A percentile compares a stretch with the other conserved stretches of the same genome.
Conservation (phyloP, 805 yeast species). For the Candida hungchunana region DNA sequence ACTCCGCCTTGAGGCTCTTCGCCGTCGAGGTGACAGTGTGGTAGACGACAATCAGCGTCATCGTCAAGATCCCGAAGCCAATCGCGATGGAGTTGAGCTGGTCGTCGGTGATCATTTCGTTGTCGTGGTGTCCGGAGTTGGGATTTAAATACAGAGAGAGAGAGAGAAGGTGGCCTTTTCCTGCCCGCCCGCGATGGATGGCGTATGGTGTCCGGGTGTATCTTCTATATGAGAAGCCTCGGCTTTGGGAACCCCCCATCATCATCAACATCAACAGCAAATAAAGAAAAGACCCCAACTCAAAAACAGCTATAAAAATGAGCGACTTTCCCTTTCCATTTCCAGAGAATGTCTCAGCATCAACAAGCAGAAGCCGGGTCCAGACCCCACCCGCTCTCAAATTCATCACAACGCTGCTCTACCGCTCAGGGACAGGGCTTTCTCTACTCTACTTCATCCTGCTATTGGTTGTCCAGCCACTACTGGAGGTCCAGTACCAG, state of each 20-base stretch:
- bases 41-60: constrained; percentile 67
- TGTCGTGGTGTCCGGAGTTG: background rate
- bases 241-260: background rate
- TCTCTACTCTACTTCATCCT: constrained; percentile 29
- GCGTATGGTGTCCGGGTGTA: constrained; percentile 1
- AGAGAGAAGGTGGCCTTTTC: constrained; percentile 1
- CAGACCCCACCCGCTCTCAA: constrained; percentile 23
- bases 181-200: background rate
- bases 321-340: constrained; percentile 11
- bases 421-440: constrained; percentile 33
- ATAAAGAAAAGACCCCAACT: too few species aligned
- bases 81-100: constrained; percentile 74
- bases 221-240: background rate
- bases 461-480: constrained; percentile 37
- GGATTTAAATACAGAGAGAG: background rate
- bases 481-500: constrained; percentile 33
- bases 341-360: constrained; percentile 21
- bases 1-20: constrained; percentile 11
- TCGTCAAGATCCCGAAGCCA: constrained; percentile 66
- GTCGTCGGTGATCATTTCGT: constrained; percentile 72
- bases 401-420: constrained; percentile 27
- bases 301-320: background rate
- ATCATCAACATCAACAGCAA: too few species aligned
- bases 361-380: constrained; percentile 1
- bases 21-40: constrained; percentile 58